phyloP scores from a whole-genome alignment of 202 grass and related monocot genomes.

The Dendrocalamus latiflorus region DNA sequence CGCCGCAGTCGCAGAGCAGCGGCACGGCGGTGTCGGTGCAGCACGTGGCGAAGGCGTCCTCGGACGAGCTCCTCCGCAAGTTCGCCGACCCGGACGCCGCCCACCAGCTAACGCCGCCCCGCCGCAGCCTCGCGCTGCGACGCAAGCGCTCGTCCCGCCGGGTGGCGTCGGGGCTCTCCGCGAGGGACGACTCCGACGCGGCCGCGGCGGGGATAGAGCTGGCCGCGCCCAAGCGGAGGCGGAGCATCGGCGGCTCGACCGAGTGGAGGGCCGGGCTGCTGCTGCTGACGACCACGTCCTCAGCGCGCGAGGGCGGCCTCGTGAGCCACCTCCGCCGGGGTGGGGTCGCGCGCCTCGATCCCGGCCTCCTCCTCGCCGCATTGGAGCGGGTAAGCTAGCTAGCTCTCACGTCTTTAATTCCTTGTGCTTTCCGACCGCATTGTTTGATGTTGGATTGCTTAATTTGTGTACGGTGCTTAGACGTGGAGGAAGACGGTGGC shows the following conservation, averaged over 20 bases:
- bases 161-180: too few species aligned
- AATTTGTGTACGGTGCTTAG: conserved; percentile 17
- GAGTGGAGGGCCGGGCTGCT: conserved; percentile 79
- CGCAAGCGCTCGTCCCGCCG: too few species aligned
- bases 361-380: conserved; percentile 61
- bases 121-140: too few species aligned
- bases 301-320: conserved; percentile 26
- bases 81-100: too few species aligned
- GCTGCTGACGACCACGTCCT: conserved; percentile 31
- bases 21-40: too few species aligned
- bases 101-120: too few species aligned
- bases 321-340: conserved; percentile 35
- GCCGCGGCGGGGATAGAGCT: background rate
- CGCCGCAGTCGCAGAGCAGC: background rate
- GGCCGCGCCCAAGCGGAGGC: conserved; percentile 40
- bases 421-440: background rate
- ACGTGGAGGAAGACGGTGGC: conserved; percentile 87
- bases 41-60: too few species aligned
- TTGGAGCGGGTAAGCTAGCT: conserved; percentile 62
- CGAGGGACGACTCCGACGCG: too few species aligned
- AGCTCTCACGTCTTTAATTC: background rate
- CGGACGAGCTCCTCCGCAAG: too few species aligned
- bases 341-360: conserved; percentile 40
- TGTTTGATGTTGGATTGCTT: conserved; percentile 10
- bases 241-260: conserved; percentile 45